A percentile compares a stretch with the other conserved stretches of the same genome.
These are phyloP conservation scores for Lepidium campestre DNA, from an alignment of 441 rosid species.

Conservation along the genomic window DNA sequence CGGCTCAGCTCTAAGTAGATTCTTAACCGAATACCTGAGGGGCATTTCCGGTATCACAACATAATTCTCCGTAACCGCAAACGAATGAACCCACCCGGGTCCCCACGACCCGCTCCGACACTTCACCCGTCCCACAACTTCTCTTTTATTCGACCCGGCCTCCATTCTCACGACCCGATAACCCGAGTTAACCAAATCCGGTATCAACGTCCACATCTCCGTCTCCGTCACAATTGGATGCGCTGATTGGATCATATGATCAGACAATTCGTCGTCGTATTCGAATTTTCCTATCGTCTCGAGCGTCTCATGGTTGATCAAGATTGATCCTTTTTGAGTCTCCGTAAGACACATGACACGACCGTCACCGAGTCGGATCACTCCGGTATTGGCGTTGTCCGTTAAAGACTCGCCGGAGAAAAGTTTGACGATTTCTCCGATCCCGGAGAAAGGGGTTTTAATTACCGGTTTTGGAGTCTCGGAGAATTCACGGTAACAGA, in stretches of 20 bases:
- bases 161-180: constrained; percentile 81
- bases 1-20: constrained; percentile 84
- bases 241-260: constrained; percentile 77
- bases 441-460: constrained; percentile 51
- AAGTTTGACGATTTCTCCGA: constrained; percentile 64
- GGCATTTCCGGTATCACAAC: constrained; percentile 92
- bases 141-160: constrained; percentile 66
- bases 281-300: constrained; percentile 70
- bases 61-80: constrained; percentile 85
- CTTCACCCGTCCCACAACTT: constrained; percentile 73
- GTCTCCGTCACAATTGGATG: constrained; percentile 82
- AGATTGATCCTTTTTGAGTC: constrained; percentile 88
- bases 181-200: constrained; percentile 73
- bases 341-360: constrained; percentile 90
- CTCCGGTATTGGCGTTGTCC: constrained; percentile 95
- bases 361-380: constrained; percentile 77
- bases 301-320: constrained; percentile 60
- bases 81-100: constrained; percentile 96
- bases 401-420: constrained; percentile 89
- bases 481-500: constrained; percentile 91
- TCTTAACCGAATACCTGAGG: constrained; percentile 74
- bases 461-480: constrained; percentile 59
- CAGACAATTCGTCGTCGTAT: constrained; percentile 62
- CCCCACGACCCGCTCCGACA: constrained; percentile 74
- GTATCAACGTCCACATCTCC: constrained; percentile 76